Evolutionary conservation across 179 eudicot species (phyloP), one percentile per base, ranked within the genome.

Genomic region (Sideroxylon spinosum): DNA sequence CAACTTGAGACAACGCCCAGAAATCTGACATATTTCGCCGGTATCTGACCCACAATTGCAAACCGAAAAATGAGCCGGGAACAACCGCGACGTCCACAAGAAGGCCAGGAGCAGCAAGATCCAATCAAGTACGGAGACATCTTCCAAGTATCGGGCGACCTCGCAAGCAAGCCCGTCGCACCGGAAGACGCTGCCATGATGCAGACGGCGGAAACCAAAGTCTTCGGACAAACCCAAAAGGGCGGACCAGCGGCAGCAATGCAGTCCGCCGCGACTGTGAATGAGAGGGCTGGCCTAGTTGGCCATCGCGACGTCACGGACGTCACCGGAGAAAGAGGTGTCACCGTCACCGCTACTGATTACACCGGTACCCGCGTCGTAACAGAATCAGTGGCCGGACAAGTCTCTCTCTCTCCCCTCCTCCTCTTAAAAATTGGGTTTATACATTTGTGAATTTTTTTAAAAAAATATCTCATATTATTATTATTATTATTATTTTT

Each of bases 101-200:
- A 65, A 11, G 67, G 26, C 4, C 19, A 72, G 2, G 5, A 1
- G 5, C 44, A 37, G 44, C 81, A 17, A 20, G 83, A 84, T 66
- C 81, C 97, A 14, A 71, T 92, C 81, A 92, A 84, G 48, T 93
- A 92, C 71, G 94, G 98, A 4, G 94, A 91, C 78, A 88, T 91
- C 0, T 91, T 91, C 65, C 60, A 73, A 0, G 93, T 93, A 8
- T 73, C 88, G 17, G 93, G 92, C 2, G 93, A 92, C 62, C 82
- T 93, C 0, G 93, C 90, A 0, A 78, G 78, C 49, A 77, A 90
- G 79, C 79, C 89, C 0, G 77, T 93, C 4, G 85, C 84, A 0
- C 97, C 97, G 1, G 77, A 80, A 60, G 98, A 93, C 49, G 97
- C 98, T 0, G 88, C 91, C 29, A 78, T 86, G 89, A 89, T 92